Conservation (phyloP, 2,329 filamentous ascomycete species). For the Biscogniauxia mediterranea region DNA sequence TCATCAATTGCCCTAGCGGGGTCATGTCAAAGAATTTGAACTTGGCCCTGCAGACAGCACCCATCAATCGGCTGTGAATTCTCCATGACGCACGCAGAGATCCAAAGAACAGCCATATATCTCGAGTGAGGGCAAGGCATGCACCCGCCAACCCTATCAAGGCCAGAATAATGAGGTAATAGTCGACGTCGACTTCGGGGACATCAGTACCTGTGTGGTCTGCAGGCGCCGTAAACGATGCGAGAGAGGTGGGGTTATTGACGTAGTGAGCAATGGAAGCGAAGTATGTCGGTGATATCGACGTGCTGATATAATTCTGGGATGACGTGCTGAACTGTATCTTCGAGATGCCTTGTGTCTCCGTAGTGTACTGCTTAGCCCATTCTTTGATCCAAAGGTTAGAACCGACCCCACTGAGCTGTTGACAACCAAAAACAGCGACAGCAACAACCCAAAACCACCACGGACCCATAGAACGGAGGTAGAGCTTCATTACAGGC, state of each 20-base stretch:
- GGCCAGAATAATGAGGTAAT: constrained; percentile 83
- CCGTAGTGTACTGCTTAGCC: constrained; percentile 78
- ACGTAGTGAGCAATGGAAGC: constrained; percentile 40
- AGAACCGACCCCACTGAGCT: constrained; percentile 80
- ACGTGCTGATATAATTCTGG: constrained; percentile 35
- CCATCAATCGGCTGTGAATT: constrained; percentile 77
- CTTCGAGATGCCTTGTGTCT: constrained; percentile 38
- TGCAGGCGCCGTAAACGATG: constrained; percentile 35
- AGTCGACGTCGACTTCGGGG: constrained; percentile 71
- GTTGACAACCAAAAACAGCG: constrained; percentile 75
- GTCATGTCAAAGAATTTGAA: constrained; percentile 99
- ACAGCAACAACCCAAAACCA: constrained; percentile 86
- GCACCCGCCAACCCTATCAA: constrained; percentile 76
- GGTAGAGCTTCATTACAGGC: constrained; percentile 80
- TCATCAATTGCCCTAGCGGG: constrained; percentile 93
- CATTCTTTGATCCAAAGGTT: constrained; percentile 95
- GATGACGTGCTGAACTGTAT: constrained; percentile 37
- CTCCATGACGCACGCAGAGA: constrained; percentile 84
- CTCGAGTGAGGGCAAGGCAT: constrained; percentile 75
- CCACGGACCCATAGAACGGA: constrained; percentile 90
- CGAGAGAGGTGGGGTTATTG: constrained; percentile 27
- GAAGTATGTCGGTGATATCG: constrained; percentile 38
- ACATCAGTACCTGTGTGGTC: constrained; percentile 36
- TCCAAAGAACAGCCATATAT: constrained; percentile 88
- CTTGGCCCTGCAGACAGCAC: constrained; percentile 78